These are phyloP conservation scores for Spergularia azorica DNA, from an alignment of 179 eudicot species.

Conservation along the genomic window DNA sequence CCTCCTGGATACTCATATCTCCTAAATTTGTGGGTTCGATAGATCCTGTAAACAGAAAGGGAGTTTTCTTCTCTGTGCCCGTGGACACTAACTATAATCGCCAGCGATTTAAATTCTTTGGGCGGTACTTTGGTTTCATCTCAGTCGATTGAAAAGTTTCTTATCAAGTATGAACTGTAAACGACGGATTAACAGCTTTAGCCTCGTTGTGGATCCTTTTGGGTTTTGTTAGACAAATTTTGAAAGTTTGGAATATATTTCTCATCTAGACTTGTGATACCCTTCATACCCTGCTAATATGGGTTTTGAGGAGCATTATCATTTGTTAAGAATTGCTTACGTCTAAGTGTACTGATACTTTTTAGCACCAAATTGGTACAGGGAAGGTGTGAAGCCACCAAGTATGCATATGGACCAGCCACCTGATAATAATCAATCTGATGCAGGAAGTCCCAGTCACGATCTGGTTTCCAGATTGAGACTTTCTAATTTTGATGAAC, in stretches of 20 bases:
- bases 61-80: not conserved
- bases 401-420: constrained; percentile 34
- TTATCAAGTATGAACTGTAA: not conserved
- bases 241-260: not conserved
- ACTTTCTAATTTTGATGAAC: constrained; percentile 11
- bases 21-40: not conserved
- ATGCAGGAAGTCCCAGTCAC: constrained; percentile 19
- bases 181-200: not conserved
- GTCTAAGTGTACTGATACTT: constrained; percentile 11
- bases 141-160: not conserved
- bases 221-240: not conserved
- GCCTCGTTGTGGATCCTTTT: not conserved
- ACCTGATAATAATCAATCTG: constrained; percentile 11
- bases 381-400: constrained; percentile 51
- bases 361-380: constrained; percentile 28
- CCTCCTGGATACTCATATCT: not conserved
- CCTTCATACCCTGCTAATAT: not conserved
- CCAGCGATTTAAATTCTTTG: not conserved
- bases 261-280: not conserved
- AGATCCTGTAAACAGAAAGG: not conserved
- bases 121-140: not conserved
- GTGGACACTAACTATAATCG: not conserved
- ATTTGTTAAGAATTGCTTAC: not conserved
- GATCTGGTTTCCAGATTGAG: constrained; percentile 5
- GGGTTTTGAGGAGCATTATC: constrained; percentile 1